These are phyloP conservation scores for Neofusicoccum umdonicola DNA, from an alignment of 2,329 filamentous ascomycete species.

Conservation along the genomic window DNA sequence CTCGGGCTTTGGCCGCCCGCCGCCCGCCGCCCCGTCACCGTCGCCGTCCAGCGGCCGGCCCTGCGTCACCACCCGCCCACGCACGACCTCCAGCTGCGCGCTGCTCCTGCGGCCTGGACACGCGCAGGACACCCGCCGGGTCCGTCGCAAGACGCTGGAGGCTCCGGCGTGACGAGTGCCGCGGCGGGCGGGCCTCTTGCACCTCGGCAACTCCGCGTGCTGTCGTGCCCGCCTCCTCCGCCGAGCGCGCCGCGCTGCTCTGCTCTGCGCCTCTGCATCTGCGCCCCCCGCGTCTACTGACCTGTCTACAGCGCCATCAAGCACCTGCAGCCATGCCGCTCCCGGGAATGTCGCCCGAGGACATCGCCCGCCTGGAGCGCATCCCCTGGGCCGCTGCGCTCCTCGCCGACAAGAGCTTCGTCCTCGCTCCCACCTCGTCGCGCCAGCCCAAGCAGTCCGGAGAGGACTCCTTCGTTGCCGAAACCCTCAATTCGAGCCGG, in stretches of 20 bases:
- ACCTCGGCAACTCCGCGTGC: not conserved
- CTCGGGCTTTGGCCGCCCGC: too few relatives aligned
- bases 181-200: not conserved
- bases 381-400: slow-evolving; percentile 52
- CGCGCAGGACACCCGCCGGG: not conserved
- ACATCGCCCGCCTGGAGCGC: slow-evolving; percentile 24
- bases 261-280: not conserved
- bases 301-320: not conserved
- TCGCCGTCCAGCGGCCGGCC: not conserved
- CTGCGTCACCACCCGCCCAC: not conserved
- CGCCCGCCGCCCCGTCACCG: too few relatives aligned
- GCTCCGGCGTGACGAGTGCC: not conserved
- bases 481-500: slow-evolving; percentile 50
- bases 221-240: too few relatives aligned
- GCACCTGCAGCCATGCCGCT: not conserved
- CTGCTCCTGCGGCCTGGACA: not conserved
- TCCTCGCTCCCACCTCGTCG: slow-evolving; percentile 39
- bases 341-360: not conserved
- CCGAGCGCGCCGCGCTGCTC: too few relatives aligned
- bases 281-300: not conserved
- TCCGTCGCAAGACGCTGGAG: too few relatives aligned
- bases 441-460: slow-evolving; percentile 37
- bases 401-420: slow-evolving; percentile 42
- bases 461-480: slow-evolving; percentile 55
- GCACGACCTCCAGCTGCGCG: not conserved